phyloP scores from a whole-genome alignment of 1,139 yeast genomes.

The Geotrichum phurueaensis region DNA sequence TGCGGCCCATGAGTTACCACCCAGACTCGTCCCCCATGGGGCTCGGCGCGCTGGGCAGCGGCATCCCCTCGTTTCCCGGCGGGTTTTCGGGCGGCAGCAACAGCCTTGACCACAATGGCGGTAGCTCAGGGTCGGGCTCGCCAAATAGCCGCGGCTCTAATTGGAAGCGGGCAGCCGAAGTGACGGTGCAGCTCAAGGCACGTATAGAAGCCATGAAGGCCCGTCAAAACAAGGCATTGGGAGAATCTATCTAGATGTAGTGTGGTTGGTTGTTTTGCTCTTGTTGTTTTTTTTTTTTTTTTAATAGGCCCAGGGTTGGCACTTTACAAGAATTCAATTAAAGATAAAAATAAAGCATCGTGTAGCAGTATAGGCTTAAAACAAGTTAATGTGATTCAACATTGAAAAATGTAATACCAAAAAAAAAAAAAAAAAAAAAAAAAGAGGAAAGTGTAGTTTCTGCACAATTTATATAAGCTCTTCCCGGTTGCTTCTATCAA shows the following conservation, averaged over 20 bases:
- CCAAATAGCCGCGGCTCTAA: constrained; percentile 31
- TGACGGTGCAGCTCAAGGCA: constrained; percentile 76
- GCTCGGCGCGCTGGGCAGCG: not conserved
- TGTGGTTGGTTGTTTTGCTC: too few relatives aligned
- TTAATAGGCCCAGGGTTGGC: too few relatives aligned
- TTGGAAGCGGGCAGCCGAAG: constrained; percentile 88
- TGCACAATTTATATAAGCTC: too few relatives aligned
- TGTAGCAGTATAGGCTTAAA: too few relatives aligned
- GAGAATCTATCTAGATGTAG: not conserved
- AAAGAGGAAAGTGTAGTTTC: too few relatives aligned
- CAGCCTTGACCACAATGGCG: not conserved
- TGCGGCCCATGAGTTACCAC: not conserved
- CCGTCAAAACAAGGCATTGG: constrained; percentile 4
- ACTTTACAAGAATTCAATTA: too few relatives aligned
- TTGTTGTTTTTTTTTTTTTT: too few relatives aligned
- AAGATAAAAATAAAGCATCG: too few relatives aligned
- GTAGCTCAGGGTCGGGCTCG: not conserved
- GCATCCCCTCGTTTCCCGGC: not conserved
- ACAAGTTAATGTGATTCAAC: too few relatives aligned
- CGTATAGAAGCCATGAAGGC: constrained; percentile 88
- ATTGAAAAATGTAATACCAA: not conserved
- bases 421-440: not conserved
- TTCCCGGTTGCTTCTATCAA: too few relatives aligned
- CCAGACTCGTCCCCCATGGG: not conserved
- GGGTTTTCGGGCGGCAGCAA: not conserved